Conservation (phyloP, 495 filamentous ascomycete genomes). For the Trichoderma parareesei region DNA sequence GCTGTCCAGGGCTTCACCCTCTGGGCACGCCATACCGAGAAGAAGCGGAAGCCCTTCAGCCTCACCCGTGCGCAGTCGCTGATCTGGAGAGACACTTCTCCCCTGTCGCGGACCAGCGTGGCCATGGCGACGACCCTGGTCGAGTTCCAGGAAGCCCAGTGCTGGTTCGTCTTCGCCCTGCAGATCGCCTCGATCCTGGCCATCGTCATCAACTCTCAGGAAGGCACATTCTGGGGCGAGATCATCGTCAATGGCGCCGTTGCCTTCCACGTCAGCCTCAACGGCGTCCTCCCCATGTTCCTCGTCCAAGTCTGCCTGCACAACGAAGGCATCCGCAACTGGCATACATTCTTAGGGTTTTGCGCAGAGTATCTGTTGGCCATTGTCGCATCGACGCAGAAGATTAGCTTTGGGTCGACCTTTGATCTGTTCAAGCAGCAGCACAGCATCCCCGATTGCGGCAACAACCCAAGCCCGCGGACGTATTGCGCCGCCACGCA, state of each 20-base stretch:
- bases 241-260: conserved; percentile 11
- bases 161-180: conserved; percentile 11
- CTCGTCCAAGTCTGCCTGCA: conserved; percentile 9
- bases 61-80: background rate
- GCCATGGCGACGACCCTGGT: conserved; percentile 12
- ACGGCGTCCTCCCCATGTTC: conserved; percentile 12
- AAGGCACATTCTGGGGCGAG: conserved; percentile 11
- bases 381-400: conserved; percentile 3
- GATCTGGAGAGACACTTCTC: conserved; percentile 4
- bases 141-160: conserved; percentile 11
- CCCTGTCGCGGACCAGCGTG: conserved; percentile 3
- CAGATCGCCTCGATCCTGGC: conserved; percentile 12
- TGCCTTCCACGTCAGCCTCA: conserved; percentile 10
- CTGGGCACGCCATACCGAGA: conserved; percentile 6
- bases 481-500: conserved; percentile 10
- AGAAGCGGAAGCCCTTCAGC: background rate
- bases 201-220: conserved; percentile 11
- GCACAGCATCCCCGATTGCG: conserved; percentile 1
- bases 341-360: conserved; percentile 9
- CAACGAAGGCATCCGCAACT: conserved; percentile 11
- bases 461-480: conserved; percentile 8
- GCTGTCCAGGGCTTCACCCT: conserved; percentile 3
- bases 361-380: conserved; percentile 5
- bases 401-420: conserved; percentile 1
- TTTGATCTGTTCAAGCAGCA: conserved; percentile 9